Evolutionary conservation across 164 flowering plant genomes (phyloP).

Genomic region (Amborella trichopoda): DNA sequence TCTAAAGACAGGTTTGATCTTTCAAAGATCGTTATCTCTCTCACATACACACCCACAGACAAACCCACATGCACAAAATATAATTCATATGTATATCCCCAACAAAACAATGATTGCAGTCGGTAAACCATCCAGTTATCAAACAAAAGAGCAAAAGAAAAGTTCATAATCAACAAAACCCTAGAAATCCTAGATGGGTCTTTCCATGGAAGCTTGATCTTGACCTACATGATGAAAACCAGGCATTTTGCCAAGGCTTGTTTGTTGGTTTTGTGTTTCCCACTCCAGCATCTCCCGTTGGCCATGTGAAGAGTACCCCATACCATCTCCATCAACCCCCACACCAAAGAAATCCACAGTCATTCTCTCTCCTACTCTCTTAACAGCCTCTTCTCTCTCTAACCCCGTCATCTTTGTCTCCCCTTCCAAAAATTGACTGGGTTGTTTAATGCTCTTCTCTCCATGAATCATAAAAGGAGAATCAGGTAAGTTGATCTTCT

Average conservation of each 20-base stretch:
- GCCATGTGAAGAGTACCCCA: constrained; percentile 1
- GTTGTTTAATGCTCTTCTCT: constrained; percentile 8
- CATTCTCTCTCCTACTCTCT: constrained; percentile 9
- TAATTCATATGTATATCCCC: no score
- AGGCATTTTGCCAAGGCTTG: not conserved
- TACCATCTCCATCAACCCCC: constrained; percentile 11
- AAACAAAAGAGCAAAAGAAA: no score
- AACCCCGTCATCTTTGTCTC: not conserved
- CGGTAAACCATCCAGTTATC: no score
- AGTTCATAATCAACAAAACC: not conserved
- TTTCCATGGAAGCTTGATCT: constrained; percentile 1
- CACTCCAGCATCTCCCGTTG: constrained; percentile 1
- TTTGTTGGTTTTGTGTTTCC: not conserved
- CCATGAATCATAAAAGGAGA: constrained; percentile 1
- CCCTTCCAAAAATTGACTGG: constrained; percentile 3
- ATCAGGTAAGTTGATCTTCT: constrained; percentile 1
- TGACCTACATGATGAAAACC: no score
- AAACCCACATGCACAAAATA: no score
- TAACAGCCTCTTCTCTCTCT: not conserved
- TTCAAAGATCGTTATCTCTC: no score
- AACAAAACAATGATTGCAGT: no score
- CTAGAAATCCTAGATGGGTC: constrained; percentile 6
- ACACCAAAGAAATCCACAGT: constrained; percentile 43
- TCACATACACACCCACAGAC: no score
- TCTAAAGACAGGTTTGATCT: no score